Base-by-base conservation (phyloP, 1,284 basidiomycete species). In the Thelephora terrestris region DNA sequence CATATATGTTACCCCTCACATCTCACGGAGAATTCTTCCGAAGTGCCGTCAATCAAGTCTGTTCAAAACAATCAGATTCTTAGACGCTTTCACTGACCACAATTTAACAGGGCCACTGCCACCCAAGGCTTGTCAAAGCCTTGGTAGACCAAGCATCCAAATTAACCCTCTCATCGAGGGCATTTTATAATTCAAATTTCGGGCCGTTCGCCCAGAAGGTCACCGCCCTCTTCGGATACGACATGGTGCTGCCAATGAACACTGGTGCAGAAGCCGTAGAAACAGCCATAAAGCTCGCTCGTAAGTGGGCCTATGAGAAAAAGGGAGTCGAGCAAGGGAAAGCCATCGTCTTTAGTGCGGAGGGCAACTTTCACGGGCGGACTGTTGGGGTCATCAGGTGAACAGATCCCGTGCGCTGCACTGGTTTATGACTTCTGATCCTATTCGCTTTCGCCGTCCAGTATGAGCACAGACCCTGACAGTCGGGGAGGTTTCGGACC, bases 201-300 rank as follows among this genome's bases (percentile, higher is more conserved):
- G 92, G 91, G 1, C 77, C 75, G 20, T 99, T 95, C 65, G 91
- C 93, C 2, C 76, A 91, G 68, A 81, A 84, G 65, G 72, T 97
- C 49, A 94, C 89, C 12, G 69, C 80, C 57, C 76, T 91, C 67
- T 91, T 94, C 59, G 85, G 83, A 14, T 95, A 89, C 62, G 90
- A 91, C 53, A 94, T 94, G 84, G 91, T 98, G 9, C 75, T 99
- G n/a, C 95, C 95, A 20, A 97, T 99, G 93, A 99, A 99, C 75
- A 99, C 95, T 0, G 95, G 95, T 39, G 94, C 93, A 2, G 95
- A 99, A 64, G 95, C 95, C 7, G 95, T 99, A 52, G 94, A 99
- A 71, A 96, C 93, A 0, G 71, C 75, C 17, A 58, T 88, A 55
- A 91, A 92, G 74, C 75, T 96, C 20, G 82, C 92, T 0, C 72